These are phyloP conservation scores for Talaromyces sp. DNA, from an alignment of 2,329 filamentous ascomycete species.

Conservation along the genomic window DNA sequence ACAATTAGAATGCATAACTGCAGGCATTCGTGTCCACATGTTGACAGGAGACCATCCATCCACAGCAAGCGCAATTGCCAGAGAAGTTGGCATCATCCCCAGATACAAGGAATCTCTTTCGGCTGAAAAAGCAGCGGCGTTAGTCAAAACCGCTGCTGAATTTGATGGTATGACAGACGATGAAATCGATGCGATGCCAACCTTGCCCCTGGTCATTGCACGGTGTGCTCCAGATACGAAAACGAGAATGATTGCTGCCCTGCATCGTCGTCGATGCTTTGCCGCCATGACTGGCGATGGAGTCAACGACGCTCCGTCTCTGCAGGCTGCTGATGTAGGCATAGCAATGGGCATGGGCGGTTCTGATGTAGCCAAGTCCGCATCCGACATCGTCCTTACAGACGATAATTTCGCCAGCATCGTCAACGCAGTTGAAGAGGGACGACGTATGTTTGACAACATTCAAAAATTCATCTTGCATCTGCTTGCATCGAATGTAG, in stretches of 20 bases:
- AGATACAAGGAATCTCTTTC: constrained; percentile 42
- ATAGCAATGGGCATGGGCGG: constrained; percentile 85
- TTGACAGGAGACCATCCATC: constrained; percentile 54
- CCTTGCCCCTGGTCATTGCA: constrained; percentile 74
- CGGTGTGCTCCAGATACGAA: constrained; percentile 82
- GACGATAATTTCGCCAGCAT: constrained; percentile 89
- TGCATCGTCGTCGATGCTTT: constrained; percentile 69
- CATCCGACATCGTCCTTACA: constrained; percentile 56
- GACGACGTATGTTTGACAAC: constrained; percentile 80
- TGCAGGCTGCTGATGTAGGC: constrained; percentile 75
- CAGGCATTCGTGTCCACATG: constrained; percentile 56
- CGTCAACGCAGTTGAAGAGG: constrained; percentile 75
- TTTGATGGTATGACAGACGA: constrained; percentile 51
- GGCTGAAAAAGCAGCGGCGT: constrained; percentile 42
- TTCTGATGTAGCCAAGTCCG: constrained; percentile 79
- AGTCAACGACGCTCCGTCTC: constrained; percentile 78
- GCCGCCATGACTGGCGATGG: constrained; percentile 87
- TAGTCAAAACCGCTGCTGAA: constrained; percentile 54
- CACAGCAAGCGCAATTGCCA: constrained; percentile 53
- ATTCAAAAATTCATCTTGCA: constrained; percentile 84
- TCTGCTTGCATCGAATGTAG: constrained; percentile 73
- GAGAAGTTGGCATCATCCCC: constrained; percentile 53
- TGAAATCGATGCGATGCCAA: constrained; percentile 60
- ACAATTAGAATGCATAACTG: constrained; percentile 43
- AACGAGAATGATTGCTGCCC: constrained; percentile 83